These are phyloP conservation scores for Coprinellus micaceus DNA, from an alignment of 768 basidiomycete genomes.

Conservation along the genomic window DNA sequence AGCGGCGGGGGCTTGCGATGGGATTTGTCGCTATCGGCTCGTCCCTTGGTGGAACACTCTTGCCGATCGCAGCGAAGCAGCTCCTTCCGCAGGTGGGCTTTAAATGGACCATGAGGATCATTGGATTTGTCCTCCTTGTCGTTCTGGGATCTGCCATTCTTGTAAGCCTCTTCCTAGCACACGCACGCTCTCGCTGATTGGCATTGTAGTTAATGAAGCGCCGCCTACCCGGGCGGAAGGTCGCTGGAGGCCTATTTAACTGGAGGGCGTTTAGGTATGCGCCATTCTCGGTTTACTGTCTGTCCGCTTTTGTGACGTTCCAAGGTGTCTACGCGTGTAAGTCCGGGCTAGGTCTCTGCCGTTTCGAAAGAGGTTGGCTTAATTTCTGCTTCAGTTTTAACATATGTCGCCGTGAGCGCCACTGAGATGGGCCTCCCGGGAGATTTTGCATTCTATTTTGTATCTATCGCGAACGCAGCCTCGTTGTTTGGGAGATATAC, in stretches of 20 bases:
- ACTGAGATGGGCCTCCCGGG: conserved; percentile 42
- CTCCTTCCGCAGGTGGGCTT: conserved; percentile 56
- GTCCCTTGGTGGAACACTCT: conserved; percentile 63
- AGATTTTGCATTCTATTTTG: conserved; percentile 58
- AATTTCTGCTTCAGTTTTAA: conserved; percentile 47
- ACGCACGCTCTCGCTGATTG: background rate
- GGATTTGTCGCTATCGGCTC: conserved; percentile 64
- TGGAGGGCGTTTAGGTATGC: conserved; percentile 46
- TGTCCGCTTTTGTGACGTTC: conserved; percentile 53
- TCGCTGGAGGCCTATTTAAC: conserved; percentile 58
- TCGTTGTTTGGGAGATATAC: conserved; percentile 59
- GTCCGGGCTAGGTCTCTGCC: conserved; percentile 12
- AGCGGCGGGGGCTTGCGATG: conserved; percentile 54
- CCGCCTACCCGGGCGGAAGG: conserved; percentile 51
- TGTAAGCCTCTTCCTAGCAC: conserved; percentile 19
- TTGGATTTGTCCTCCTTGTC: conserved; percentile 59
- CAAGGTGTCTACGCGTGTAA: conserved; percentile 68
- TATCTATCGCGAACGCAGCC: conserved; percentile 65
- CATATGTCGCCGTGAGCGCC: conserved; percentile 63
- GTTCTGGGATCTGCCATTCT: conserved; percentile 54
- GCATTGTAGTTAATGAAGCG: conserved; percentile 37
- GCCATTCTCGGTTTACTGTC: conserved; percentile 55
- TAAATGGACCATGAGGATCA: conserved; percentile 69
- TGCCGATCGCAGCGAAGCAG: conserved; percentile 59
- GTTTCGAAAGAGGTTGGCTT: background rate